These are phyloP conservation scores for Pleurotus eryngii DNA, from an alignment of 768 basidiomycete species.

Conservation along the genomic window DNA sequence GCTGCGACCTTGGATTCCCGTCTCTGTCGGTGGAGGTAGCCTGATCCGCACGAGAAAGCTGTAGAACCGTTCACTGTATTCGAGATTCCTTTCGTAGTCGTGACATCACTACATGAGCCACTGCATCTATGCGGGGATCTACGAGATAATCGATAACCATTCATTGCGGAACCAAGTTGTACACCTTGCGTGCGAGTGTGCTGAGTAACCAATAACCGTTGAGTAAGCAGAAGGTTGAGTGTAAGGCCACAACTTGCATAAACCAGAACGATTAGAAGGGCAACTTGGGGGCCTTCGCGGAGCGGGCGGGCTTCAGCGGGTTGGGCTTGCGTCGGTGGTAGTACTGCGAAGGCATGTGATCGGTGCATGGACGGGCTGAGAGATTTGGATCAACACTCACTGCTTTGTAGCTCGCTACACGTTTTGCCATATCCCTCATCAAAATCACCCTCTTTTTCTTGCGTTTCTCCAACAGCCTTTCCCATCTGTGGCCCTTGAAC, in stretches of 20 bases:
- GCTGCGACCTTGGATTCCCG: not conserved
- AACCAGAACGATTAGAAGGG: conserved; percentile 44
- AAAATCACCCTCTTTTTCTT: conserved; percentile 48
- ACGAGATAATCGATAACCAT: too few relatives aligned
- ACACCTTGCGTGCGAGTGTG: too few relatives aligned
- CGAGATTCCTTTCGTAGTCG: not conserved
- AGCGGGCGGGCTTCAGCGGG: conserved; percentile 53
- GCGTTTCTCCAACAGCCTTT: conserved; percentile 51
- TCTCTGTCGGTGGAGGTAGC: not conserved
- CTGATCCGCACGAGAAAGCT: not conserved
- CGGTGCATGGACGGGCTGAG: too few relatives aligned
- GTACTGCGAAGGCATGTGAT: conserved; percentile 25
- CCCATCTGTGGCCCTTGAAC: conserved; percentile 95
- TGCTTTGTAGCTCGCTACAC: conserved; percentile 63
- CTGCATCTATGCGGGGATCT: too few relatives aligned
- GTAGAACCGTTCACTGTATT: not conserved
- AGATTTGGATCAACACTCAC: conserved; percentile 32
- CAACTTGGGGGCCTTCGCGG: conserved; percentile 50
- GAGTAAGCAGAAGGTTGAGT: conserved; percentile 7
- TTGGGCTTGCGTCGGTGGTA: conserved; percentile 51
- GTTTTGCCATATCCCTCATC: conserved; percentile 67
- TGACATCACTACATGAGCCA: not conserved
- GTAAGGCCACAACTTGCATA: too few relatives aligned
- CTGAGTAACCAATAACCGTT: too few relatives aligned
- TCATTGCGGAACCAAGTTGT: too few relatives aligned